Evolutionary conservation across 2,329 filamentous ascomycete species (phyloP), one percentile per base, ranked within the genome.

Genomic region (Stagonosporopsis chrysanthemi): DNA sequence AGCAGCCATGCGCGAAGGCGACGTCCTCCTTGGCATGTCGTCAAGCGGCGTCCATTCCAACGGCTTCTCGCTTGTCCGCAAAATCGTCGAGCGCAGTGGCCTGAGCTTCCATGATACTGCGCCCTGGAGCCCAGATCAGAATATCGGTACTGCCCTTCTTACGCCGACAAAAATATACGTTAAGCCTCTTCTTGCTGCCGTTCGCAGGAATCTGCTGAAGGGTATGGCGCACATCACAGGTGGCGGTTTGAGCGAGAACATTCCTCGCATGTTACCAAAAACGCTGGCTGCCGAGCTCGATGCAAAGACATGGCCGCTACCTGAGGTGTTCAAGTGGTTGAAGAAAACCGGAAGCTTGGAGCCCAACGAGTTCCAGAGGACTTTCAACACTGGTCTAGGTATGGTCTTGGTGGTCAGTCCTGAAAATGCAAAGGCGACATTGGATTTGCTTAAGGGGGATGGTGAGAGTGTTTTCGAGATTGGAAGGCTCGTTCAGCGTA

Each of bases 141-240:
- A 82, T 1, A 81, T 96, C 23, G 95, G 95, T 60, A 83, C 87
- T 48, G 89, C 87, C 64, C 85, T 99, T 33, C 84, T 99, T 57
- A 92, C 90, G 2, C 95, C 95, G 0, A 99, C 95, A 1, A 86
- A 89, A 65, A 97, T 99, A 75, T 99, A 99, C 78, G 95, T 98
- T 69, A 90, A 90, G 75, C 83, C 90, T 31, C 79, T 96, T 22
- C 85, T 98, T 9, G 84, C 87, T 45, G 85, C 90, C 1, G 74
- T 81, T 5, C 78, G 84, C 44, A 82, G 84, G 62, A 79, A 83
- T 9, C 81, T 92, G 38, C 83, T 98, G 76, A 96, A 97, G 80
- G 95, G 95, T 50, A 90, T 98, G 76, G 90, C 95, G 11, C 95
- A 99, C 79, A 98, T 99, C 79, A 99, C 95, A 0, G 95, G 95